Conservation (phyloP, 768 basidiomycete genomes). For the Termitomyces sp. region DNA sequence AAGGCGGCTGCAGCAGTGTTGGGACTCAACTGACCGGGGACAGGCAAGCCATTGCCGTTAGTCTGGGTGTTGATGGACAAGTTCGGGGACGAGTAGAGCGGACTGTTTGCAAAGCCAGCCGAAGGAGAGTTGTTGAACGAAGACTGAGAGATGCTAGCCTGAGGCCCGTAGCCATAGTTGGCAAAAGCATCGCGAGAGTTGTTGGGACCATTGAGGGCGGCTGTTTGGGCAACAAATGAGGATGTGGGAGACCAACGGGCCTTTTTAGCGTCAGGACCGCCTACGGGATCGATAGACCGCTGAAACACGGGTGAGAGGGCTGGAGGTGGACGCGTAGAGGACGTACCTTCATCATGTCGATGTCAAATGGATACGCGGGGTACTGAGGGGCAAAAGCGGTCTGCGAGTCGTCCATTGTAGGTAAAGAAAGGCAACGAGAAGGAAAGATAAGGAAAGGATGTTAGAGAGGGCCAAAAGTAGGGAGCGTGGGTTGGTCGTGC, state of each 20-base stretch:
- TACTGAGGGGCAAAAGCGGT: constrained; percentile 66
- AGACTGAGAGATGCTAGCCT: constrained; percentile 56
- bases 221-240: constrained; percentile 30
- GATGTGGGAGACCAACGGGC: constrained; percentile 82
- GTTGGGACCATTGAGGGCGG: constrained; percentile 21
- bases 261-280: constrained; percentile 84
- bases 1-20: constrained; percentile 50
- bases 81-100: constrained; percentile 69
- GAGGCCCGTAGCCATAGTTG: constrained; percentile 83
- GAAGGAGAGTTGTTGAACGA: constrained; percentile 45
- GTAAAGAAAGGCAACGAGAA: constrained; percentile 29
- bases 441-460: constrained; percentile 39
- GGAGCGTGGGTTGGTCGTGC: constrained; percentile 35
- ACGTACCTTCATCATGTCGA: constrained; percentile 90
- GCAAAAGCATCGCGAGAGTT: constrained; percentile 66
- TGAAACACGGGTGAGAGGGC: constrained; percentile 22
- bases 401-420: constrained; percentile 69
- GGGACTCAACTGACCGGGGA: constrained; percentile 61
- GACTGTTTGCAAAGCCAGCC: constrained; percentile 44
- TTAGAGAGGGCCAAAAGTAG: constrained; percentile 45
- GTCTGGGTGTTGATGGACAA: constrained; percentile 61
- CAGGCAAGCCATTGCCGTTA: constrained; percentile 32
- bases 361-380: constrained; percentile 67
- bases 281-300: constrained; percentile 83
- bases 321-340: too few relatives aligned